These are phyloP conservation scores for Euphrasia confusa DNA, from an alignment of 257 asterid species.

Conservation along the genomic window DNA sequence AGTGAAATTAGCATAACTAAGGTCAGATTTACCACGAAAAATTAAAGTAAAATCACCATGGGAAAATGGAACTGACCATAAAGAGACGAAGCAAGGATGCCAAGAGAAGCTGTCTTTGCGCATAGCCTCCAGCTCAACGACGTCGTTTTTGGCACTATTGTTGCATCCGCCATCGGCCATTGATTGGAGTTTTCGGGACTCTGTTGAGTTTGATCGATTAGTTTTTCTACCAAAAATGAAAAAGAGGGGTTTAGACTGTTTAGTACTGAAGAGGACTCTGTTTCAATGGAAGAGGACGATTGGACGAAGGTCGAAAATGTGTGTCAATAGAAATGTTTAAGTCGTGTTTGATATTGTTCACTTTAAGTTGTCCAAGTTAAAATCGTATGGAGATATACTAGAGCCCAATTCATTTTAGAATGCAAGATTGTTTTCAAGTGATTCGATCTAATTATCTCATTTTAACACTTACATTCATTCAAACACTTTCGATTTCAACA, in stretches of 20 bases:
- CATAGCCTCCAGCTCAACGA: conserved; percentile 50
- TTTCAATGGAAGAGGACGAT: conserved; percentile 6
- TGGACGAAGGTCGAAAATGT: background rate
- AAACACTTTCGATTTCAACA: too few species aligned
- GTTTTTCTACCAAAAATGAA: background rate
- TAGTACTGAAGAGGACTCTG: background rate
- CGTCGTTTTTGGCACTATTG: conserved; percentile 23
- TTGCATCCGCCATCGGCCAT: conserved; percentile 30
- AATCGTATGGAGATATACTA: too few species aligned
- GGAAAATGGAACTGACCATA: conserved; percentile 32
- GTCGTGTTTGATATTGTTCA: too few species aligned
- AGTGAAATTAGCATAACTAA: too few species aligned
- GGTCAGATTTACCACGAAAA: background rate
- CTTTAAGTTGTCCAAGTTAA: too few species aligned
- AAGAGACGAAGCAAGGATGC: conserved; percentile 62
- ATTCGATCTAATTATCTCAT: too few species aligned
- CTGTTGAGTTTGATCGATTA: conserved; percentile 2
- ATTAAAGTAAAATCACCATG: background rate
- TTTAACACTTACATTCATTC: too few species aligned
- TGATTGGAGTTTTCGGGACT: conserved; percentile 7
- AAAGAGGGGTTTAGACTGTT: conserved; percentile 3
- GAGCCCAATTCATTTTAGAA: too few species aligned
- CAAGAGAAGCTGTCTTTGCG: conserved; percentile 50
- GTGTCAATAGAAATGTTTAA: background rate
- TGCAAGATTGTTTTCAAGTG: too few species aligned